A percentile compares a stretch with the other conserved stretches of the same genome.
These are phyloP conservation scores for Thelonectria blattea DNA, from an alignment of 2,329 filamentous ascomycete genomes.

Conservation along the genomic window DNA sequence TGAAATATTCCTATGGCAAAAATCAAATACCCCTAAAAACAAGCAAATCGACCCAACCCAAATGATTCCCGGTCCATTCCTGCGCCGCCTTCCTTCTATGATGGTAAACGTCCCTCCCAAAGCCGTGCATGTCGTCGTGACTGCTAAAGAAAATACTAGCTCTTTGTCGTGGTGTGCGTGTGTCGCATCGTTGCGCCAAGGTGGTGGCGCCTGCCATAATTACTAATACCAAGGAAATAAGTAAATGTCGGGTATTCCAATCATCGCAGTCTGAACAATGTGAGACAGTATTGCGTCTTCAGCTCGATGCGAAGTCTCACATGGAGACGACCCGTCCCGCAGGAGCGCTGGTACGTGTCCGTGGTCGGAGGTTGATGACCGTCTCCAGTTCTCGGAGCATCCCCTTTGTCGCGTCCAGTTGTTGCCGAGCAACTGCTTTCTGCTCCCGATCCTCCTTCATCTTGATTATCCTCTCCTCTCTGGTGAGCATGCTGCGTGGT, in stretches of 20 bases:
- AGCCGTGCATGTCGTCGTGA: slow-evolving; percentile 25
- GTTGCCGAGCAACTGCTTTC: slow-evolving; percentile 74
- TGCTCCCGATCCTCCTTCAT: slow-evolving; percentile 86
- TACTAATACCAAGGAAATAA: slow-evolving; percentile 6
- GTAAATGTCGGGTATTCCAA: neutral
- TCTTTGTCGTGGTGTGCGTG: slow-evolving; percentile 7
- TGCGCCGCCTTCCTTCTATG: slow-evolving; percentile 21
- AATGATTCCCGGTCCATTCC: neutral
- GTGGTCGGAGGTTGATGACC: slow-evolving; percentile 69
- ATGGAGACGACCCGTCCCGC: slow-evolving; percentile 51
- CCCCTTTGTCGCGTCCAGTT: slow-evolving; percentile 79
- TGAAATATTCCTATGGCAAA: neutral
- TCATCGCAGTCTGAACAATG: neutral
- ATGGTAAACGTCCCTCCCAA: slow-evolving; percentile 13
- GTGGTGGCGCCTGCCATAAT: slow-evolving; percentile 2
- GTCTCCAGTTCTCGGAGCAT: slow-evolving; percentile 95
- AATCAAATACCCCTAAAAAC: neutral
- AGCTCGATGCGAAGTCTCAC: too few species aligned
- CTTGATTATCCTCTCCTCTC: slow-evolving; percentile 86
- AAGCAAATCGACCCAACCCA: neutral
- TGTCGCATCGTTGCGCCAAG: slow-evolving; percentile 9
- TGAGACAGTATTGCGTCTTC: slow-evolving; percentile 1
- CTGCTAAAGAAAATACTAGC: slow-evolving; percentile 12
- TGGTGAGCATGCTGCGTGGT: slow-evolving; percentile 72
- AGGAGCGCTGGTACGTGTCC: slow-evolving; percentile 46